A percentile compares a stretch with the other conserved stretches of the same genome.
Evolutionary conservation across 495 filamentous ascomycete genomes (phyloP).

Genomic region (Cercophora sp.): DNA sequence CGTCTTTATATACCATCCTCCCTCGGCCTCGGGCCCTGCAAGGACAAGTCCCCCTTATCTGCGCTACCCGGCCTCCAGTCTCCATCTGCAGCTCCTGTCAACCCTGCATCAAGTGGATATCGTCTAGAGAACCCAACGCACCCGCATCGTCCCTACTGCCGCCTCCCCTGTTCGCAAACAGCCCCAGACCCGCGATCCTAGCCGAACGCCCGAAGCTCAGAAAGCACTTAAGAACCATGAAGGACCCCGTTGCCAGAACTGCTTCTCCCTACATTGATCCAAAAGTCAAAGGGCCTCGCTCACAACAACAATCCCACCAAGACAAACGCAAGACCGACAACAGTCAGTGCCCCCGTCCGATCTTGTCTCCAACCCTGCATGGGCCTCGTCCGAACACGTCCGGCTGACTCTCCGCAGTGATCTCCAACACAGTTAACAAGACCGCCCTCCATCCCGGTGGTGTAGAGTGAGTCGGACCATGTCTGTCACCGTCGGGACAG

Average conservation of each 20-base stretch:
- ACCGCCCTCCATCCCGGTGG: constrained; percentile 84
- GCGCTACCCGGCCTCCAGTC: constrained; percentile 13
- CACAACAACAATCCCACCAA: constrained; percentile 37
- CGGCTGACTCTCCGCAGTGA: constrained; percentile 59
- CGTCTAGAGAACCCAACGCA: constrained; percentile 20
- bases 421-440: constrained; percentile 73
- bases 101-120: constrained; percentile 30
- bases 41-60: constrained; percentile 18
- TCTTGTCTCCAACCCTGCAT: neutral
- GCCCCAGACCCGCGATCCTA: constrained; percentile 14
- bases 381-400: constrained; percentile 3
- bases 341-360: constrained; percentile 29
- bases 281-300: constrained; percentile 42
- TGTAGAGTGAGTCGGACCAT: constrained; percentile 67
- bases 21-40: constrained; percentile 22
- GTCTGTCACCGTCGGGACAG: constrained; percentile 18
- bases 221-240: constrained; percentile 46
- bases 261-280: constrained; percentile 50
- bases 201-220: constrained; percentile 8
- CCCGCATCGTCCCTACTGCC: constrained; percentile 19
- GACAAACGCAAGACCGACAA: constrained; percentile 31
- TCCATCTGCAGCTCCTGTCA: constrained; percentile 13
- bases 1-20: constrained; percentile 26
- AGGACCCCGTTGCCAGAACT: constrained; percentile 45
- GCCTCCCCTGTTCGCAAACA: constrained; percentile 22